Evolutionary conservation across 1,139 yeast species (phyloP).

Genomic region (Kurtzmaniella quercitrusa): DNA sequence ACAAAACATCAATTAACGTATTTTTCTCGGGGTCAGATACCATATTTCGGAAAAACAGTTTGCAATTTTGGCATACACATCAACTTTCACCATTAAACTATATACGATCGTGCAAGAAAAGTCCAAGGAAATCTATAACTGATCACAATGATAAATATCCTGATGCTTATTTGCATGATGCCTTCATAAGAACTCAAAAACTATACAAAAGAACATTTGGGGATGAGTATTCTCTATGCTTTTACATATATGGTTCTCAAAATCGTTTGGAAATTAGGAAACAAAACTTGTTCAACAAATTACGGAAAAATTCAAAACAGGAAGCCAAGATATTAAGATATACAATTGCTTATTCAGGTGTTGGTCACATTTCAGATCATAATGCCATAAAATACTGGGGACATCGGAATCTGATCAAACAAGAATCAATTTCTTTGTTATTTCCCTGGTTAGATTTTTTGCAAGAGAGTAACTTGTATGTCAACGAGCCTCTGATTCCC

Average conservation of each 20-base stretch:
- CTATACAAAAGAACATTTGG: constrained; percentile 8
- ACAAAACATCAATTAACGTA: too few species aligned
- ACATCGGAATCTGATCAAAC: too few species aligned
- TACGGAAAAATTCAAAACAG: neutral
- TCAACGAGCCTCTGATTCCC: neutral
- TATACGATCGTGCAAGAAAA: constrained; percentile 6
- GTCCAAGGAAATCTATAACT: constrained; percentile 6
- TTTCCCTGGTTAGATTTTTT: neutral
- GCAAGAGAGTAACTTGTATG: neutral
- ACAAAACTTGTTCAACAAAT: neutral
- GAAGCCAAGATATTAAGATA: neutral
- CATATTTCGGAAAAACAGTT: too few species aligned
- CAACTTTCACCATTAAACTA: constrained; percentile 20
- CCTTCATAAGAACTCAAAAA: constrained; percentile 14
- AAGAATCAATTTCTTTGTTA: neutral
- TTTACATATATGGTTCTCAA: constrained; percentile 13
- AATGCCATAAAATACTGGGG: constrained; percentile 1
- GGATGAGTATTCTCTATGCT: constrained; percentile 14
- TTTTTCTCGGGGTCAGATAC: too few species aligned
- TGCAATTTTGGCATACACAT: constrained; percentile 32
- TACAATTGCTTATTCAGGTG: neutral
- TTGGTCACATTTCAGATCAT: constrained; percentile 7
- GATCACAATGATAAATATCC: constrained; percentile 17
- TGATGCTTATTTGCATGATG: constrained; percentile 10
- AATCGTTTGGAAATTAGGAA: neutral